These are phyloP conservation scores for Colletotrichum sp. DNA, from an alignment of 2,329 filamentous ascomycete species.

Conservation along the genomic window DNA sequence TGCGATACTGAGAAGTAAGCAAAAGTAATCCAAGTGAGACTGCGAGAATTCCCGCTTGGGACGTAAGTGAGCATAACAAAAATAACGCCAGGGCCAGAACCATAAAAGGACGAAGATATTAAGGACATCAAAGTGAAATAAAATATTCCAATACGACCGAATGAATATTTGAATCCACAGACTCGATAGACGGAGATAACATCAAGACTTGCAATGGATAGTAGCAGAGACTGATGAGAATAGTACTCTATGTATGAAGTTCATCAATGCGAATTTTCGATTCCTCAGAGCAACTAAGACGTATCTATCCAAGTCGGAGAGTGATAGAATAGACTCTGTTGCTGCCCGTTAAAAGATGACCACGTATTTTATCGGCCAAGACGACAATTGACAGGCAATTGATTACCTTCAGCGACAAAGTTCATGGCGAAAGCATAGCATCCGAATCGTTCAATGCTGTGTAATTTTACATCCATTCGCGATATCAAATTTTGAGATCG, in stretches of 20 bases:
- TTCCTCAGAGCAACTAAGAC: neutral
- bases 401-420: neutral
- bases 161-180: neutral
- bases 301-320: neutral
- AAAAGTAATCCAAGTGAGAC: neutral
- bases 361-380: neutral
- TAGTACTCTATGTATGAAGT: neutral
- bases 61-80: neutral
- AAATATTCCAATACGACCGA: neutral
- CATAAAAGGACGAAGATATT: neutral
- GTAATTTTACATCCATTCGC: neutral
- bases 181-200: neutral
- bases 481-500: fast-evolving
- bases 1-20: neutral
- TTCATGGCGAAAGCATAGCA: neutral
- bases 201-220: neutral
- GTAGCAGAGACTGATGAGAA: neutral
- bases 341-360: neutral
- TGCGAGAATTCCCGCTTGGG: neutral
- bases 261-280: neutral
- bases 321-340: fast-evolving
- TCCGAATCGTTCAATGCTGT: neutral
- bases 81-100: neutral
- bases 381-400: neutral
- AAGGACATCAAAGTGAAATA: neutral